Conservation (phyloP, 2,329 filamentous ascomycete genomes). For the Epichloe hybrida region DNA sequence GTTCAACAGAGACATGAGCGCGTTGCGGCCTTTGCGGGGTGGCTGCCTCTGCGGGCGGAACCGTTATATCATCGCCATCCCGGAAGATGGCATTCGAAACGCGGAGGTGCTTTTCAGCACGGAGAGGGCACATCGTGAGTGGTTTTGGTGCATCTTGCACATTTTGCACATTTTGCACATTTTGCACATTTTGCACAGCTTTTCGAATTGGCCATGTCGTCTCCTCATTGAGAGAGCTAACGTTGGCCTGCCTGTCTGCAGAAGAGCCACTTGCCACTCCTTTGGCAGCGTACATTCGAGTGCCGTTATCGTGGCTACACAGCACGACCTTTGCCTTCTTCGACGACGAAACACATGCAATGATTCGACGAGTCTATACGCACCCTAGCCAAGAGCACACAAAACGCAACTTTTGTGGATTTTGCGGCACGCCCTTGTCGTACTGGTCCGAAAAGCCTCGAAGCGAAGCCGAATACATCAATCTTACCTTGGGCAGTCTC, state of each 20-base stretch:
- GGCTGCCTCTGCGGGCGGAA: conserved; percentile 80
- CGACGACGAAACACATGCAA: conserved; percentile 58
- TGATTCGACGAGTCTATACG: conserved; percentile 55
- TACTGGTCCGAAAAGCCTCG: conserved; percentile 67
- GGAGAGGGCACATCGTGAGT: conserved; percentile 57
- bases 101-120: conserved; percentile 66
- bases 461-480: conserved; percentile 64
- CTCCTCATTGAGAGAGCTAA: not conserved
- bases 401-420: conserved; percentile 77
- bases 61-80: conserved; percentile 62
- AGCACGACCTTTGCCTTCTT: conserved; percentile 63
- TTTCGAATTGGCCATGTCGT: not conserved
- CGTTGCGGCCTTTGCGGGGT: conserved; percentile 48
- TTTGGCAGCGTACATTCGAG: conserved; percentile 67
- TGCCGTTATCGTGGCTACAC: conserved; percentile 70
- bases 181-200: not conserved
- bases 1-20: conserved; percentile 24
- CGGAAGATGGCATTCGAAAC: conserved; percentile 38
- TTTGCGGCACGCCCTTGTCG: conserved; percentile 74
- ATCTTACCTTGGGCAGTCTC: conserved; percentile 68
- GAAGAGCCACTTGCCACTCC: conserved; percentile 58
- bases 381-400: conserved; percentile 42
- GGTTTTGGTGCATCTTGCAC: not conserved
- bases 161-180: not conserved
- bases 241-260: conserved; percentile 11